These are phyloP conservation scores for Mycena sp. DNA, from an alignment of 1,284 basidiomycete species.

Conservation along the genomic window DNA sequence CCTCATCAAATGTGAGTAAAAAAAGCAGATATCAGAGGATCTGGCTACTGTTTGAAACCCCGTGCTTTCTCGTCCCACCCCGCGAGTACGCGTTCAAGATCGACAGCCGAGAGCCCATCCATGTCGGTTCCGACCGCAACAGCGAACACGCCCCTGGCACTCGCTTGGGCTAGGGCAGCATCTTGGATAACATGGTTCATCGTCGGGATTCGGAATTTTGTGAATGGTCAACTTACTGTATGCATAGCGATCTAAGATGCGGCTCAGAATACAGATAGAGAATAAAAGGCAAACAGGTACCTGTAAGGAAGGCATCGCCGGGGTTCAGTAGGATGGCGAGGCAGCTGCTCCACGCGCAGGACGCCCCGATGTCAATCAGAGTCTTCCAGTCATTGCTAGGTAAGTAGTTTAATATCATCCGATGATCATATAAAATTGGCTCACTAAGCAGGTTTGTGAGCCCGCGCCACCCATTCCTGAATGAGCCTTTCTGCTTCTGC, in stretches of 20 bases:
- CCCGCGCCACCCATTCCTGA: background rate
- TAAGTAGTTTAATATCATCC: background rate
- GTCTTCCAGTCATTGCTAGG: constrained; percentile 21
- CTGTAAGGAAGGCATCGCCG: constrained; percentile 25
- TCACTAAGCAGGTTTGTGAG: background rate
- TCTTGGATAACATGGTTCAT: background rate
- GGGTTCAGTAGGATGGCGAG: constrained; percentile 28
- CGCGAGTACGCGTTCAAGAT: constrained; percentile 67
- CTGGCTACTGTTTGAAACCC: constrained; percentile 59
- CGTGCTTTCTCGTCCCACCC: constrained; percentile 70
- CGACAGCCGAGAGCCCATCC: constrained; percentile 74
- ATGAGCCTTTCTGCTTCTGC: constrained; percentile 12
- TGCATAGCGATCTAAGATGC: constrained; percentile 24
- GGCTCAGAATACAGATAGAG: background rate
- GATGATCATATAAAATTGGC: background rate
- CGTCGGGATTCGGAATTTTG: no score
- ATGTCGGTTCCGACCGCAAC: constrained; percentile 77
- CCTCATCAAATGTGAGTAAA: constrained; percentile 35
- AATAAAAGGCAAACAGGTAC: constrained; percentile 5
- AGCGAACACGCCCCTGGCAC: constrained; percentile 62
- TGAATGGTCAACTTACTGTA: constrained; percentile 20
- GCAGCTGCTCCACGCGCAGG: constrained; percentile 24
- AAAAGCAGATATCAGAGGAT: constrained; percentile 26
- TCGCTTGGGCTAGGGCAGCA: constrained; percentile 46
- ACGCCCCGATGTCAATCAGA: constrained; percentile 26